Conservation (phyloP, 208 protist species). For the Leishmania aethiopica region DNA sequence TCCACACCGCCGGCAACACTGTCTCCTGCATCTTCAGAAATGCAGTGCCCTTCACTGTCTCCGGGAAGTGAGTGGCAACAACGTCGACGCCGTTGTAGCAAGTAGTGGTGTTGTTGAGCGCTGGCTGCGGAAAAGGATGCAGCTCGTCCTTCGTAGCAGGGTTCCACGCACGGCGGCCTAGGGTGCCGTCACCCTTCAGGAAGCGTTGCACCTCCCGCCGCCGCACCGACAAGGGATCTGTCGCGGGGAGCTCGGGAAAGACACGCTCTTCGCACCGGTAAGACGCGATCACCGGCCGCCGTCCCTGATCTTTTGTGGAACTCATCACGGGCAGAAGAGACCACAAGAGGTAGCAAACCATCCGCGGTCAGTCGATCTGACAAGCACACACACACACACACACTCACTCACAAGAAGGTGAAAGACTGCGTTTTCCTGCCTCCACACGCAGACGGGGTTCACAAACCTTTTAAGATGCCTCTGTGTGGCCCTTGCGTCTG, state of each 20-base stretch:
- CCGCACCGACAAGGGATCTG: conserved; percentile 18
- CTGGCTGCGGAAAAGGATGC: conserved; percentile 77
- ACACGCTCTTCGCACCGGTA: conserved; percentile 36
- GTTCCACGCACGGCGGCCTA: conserved; percentile 63
- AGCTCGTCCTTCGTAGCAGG: conserved; percentile 61
- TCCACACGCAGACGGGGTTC: background rate
- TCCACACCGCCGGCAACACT: conserved; percentile 36
- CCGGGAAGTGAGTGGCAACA: conserved; percentile 56
- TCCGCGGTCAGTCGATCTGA: background rate
- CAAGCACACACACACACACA: no score
- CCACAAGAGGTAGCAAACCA: background rate
- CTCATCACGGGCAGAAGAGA: conserved; percentile 4
- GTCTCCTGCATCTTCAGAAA: conserved; percentile 33
- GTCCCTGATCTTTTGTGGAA: background rate
- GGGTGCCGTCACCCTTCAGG: conserved; percentile 20
- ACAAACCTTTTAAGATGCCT: background rate
- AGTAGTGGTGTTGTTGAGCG: conserved; percentile 52
- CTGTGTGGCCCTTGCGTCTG: background rate
- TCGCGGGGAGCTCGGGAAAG: conserved; percentile 48
- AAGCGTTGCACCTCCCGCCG: conserved; percentile 57
- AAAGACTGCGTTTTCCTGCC: background rate
- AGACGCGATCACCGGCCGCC: background rate
- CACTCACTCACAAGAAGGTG: background rate
- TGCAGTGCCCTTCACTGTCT: conserved; percentile 43
- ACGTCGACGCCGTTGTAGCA: conserved; percentile 72